Base-by-base conservation (phyloP, 2,329 filamentous ascomycete genomes). In the Colletotrichum sp. region DNA sequence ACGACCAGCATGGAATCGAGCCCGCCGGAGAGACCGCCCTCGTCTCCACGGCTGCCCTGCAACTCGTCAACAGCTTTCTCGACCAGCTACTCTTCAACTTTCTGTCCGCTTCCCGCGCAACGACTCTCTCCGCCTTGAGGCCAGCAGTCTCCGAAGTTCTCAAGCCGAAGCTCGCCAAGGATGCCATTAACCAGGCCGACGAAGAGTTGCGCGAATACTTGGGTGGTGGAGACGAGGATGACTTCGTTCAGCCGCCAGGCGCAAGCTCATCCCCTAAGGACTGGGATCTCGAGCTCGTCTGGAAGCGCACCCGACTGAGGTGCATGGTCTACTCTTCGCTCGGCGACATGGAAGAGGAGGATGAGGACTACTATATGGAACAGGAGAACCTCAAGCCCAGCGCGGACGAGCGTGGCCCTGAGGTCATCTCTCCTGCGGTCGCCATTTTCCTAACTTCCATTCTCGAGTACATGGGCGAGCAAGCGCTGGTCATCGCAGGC, bases 291-390 rank as follows among this genome's bases (percentile, higher is more conserved):
- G 95, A 98, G 82, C 89, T 96, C 72, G 93, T 96, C 21, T 99
- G 97, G 96, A 98, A 98, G 87, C 92, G 97, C 79, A 97, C 96
- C 0, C 92, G 97, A 71, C 87, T 99, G 80, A 92, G 97, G 77
- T 98, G 97, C 84, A 99, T 99, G 97, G 96, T 99, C 26, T 99
- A 99, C 84, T 99, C 96, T 10, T 96, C 97, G 10, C 88, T 99
- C 8, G 97, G 97, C 60, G 96, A 99, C 82, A 93, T 99, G 90
- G 98, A 99, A 84, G 97, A 99, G 86, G 96, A 99, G 79, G 97
- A 99, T 79, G 97, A 99, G 84, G 96, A 98, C 82, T 92, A 93
- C 67, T 95, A 95, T 81, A 94, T 98, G 82, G 93, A 96, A 78
- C 92, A 95, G 80, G 95, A 97, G 73, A 91, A 95, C 55, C 88